Percentiles rank a stretch among this genome's conserved stretches.
These are phyloP conservation scores for Aegilops tauschii DNA, from an alignment of 176 grass and related monocot species.

Conservation along the genomic window DNA sequence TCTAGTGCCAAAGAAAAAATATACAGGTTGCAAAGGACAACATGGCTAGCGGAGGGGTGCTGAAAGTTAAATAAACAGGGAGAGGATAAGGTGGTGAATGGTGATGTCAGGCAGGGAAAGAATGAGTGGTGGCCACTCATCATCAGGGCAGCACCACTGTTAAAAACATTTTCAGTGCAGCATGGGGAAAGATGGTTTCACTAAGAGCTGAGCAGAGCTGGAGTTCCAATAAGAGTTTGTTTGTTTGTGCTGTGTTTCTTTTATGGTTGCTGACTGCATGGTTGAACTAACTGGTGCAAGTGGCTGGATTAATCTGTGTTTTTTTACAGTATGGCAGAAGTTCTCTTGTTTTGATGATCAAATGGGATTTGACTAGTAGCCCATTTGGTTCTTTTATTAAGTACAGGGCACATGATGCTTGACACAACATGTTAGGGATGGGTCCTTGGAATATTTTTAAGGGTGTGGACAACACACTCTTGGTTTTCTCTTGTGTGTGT, in stretches of 20 bases:
- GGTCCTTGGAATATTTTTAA: not conserved
- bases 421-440: not conserved
- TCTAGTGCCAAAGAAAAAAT: not conserved
- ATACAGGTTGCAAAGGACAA: not conserved
- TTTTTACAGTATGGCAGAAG: not conserved
- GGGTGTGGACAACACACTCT: not conserved
- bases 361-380: slow-evolving; percentile 5
- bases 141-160: slow-evolving; percentile 20
- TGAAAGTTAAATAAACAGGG: slow-evolving; percentile 9
- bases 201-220: slow-evolving; percentile 16
- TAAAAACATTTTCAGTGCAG: slow-evolving; percentile 20
- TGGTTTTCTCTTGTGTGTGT: not conserved
- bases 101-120: slow-evolving; percentile 21
- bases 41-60: not conserved
- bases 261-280: not conserved
- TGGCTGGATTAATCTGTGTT: not conserved
- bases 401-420: not conserved
- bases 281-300: not conserved
- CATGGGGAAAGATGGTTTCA: slow-evolving; percentile 16
- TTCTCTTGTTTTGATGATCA: not conserved
- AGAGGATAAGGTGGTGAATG: slow-evolving; percentile 49
- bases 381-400: not conserved
- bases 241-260: not conserved
- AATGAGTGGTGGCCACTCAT: slow-evolving; percentile 35
- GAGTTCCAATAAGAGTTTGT: not conserved